Base-by-base conservation (phyloP, 495 filamentous ascomycete species). In the Neurospora sp. region DNA sequence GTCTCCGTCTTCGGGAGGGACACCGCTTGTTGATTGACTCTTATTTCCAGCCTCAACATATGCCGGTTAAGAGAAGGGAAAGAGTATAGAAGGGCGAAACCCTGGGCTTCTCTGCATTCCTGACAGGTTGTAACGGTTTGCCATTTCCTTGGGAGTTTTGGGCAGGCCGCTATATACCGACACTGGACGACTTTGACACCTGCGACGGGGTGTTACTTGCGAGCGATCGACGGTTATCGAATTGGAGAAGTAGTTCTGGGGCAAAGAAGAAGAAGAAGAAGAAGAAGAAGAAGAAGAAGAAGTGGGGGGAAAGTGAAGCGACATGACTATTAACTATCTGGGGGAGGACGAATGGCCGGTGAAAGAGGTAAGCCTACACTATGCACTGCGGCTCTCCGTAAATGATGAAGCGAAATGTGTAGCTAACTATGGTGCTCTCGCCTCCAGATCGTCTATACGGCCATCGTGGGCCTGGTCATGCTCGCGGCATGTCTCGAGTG, bases 401-500 rank as follows among this genome's bases (percentile, higher is more conserved):
- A 28, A 28, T 28, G 24, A 28, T 28, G 24, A 2, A 28, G 24
- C 24, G 24, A 28, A 28, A 28, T 0, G 0, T 28, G 24, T 28
- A 28, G 2, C 24, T 28, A 2, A 28, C 24, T 28, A 28, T 28
- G 9, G 5, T 9, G 10, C 17, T 6, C 62, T 39, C 39, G 3
- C 2, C 1, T 43, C 39, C 71, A 86, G 85, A 86, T 86, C 38
- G 77, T 94, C 69, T 98, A 97, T 79, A 89, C 95, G 28, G 85
- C 90, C 70, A 92, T 98, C 77, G 87, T 98, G 71, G 92, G 92
- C 54, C 83, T 91, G 28, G 85, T 98, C 28, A 92, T 98, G 91
- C 77, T 94, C 2, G 92, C 91, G 59, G 96, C 96, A 3, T 85
- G 93, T 34, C 86, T 97, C 28, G 96, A 99, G 83, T 98, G 96